These are phyloP conservation scores for Zygosaccharomyces pseudobailii DNA, from an alignment of 1,139 yeast genomes.

Conservation along the genomic window DNA sequence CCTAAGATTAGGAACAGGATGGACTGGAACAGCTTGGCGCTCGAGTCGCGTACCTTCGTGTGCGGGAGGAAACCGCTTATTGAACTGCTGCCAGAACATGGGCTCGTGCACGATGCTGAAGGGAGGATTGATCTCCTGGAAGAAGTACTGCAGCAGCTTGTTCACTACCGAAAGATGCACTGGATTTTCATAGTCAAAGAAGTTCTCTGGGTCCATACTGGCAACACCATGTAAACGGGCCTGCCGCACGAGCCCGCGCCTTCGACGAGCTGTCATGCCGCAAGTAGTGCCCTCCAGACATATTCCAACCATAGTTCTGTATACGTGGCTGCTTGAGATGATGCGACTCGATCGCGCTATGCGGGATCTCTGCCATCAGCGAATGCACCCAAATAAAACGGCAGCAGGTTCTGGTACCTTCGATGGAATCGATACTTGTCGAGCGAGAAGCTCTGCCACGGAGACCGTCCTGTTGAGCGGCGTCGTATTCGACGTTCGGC, in stretches of 20 bases:
- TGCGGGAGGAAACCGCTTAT: constrained; percentile 21
- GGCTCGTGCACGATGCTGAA: constrained; percentile 52
- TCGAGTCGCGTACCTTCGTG: constrained; percentile 33
- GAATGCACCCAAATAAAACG: constrained; percentile 43
- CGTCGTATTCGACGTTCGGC: neutral
- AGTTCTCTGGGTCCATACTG: constrained; percentile 8
- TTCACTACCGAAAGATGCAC: constrained; percentile 17
- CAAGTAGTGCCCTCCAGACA: constrained; percentile 54
- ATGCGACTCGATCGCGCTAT: constrained; percentile 34
- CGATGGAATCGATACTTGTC: constrained; percentile 50
- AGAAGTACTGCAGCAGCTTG: constrained; percentile 37
- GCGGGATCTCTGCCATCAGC: constrained; percentile 39
- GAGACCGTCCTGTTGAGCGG: constrained; percentile 5
- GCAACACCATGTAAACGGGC: neutral
- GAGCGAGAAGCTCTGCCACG: constrained; percentile 25
- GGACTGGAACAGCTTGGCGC: constrained; percentile 44
- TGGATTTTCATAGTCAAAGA: constrained; percentile 17
- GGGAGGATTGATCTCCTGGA: constrained; percentile 50
- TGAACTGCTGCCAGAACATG: constrained; percentile 49
- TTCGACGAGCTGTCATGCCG: constrained; percentile 32
- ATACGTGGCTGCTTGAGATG: constrained; percentile 48
- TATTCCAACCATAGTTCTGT: constrained; percentile 65
- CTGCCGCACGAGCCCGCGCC: neutral
- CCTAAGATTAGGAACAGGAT: constrained; percentile 48
- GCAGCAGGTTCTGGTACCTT: constrained; percentile 47